These are phyloP conservation scores for Pichia sp. DNA, from an alignment of 1,139 yeast species.

Conservation along the genomic window DNA sequence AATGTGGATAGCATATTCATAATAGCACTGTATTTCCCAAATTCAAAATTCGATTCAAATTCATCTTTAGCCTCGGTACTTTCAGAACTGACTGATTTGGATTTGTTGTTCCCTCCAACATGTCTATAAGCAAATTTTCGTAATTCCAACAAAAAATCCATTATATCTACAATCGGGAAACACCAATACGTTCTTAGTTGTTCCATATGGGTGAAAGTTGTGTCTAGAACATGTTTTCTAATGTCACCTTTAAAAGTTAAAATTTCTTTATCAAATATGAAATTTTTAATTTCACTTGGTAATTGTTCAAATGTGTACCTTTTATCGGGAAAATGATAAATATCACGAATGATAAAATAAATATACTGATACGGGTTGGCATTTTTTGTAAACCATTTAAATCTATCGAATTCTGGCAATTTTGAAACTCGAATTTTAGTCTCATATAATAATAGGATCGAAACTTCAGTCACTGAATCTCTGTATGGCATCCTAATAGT, in stretches of 20 bases:
- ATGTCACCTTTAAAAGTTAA: constrained; percentile 9
- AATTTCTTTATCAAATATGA: constrained; percentile 8
- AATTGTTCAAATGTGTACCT: constrained; percentile 5
- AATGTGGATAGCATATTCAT: constrained; percentile 2
- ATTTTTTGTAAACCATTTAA: constrained; percentile 12
- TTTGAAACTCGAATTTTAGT: constrained; percentile 6
- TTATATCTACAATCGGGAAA: constrained; percentile 7
- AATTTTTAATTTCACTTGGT: constrained; percentile 9
- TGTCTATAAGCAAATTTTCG: constrained; percentile 7
- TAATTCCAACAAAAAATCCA: constrained; percentile 9
- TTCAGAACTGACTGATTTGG: background rate
- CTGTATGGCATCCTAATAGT: constrained; percentile 8
- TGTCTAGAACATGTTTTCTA: constrained; percentile 9
- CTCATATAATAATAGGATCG: constrained; percentile 9
- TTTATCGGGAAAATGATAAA: constrained; percentile 10
- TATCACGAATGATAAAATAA: constrained; percentile 12
- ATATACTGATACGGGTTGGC: constrained; percentile 13
- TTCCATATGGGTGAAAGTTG: constrained; percentile 1
- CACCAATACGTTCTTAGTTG: constrained; percentile 5
- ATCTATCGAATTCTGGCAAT: constrained; percentile 7
- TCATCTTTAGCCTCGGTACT: background rate
- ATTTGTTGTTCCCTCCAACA: background rate
- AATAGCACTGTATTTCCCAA: constrained; percentile 5
- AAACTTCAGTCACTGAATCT: constrained; percentile 7
- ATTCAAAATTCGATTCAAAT: constrained; percentile 1